These are phyloP conservation scores for Wickerhamomyces queroliae DNA, from an alignment of 805 yeast genomes.

Conservation along the genomic window DNA sequence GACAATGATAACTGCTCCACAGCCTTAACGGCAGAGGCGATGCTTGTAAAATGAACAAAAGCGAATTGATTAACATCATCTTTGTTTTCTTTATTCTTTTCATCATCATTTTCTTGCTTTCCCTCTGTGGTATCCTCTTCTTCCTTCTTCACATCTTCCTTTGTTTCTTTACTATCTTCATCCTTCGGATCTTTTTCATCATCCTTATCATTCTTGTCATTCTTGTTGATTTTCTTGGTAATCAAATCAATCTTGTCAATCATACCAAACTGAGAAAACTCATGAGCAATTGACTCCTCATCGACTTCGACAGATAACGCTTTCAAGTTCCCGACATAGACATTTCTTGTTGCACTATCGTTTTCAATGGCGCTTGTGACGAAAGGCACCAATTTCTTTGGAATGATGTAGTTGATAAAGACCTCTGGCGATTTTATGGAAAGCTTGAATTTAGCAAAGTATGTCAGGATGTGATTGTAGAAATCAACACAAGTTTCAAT, in stretches of 20 bases:
- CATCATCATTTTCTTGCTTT: slow-evolving; percentile 50
- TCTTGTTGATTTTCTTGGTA: slow-evolving; percentile 28
- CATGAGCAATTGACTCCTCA: slow-evolving; percentile 37
- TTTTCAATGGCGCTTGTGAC: slow-evolving; percentile 47
- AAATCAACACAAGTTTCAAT: slow-evolving; percentile 29
- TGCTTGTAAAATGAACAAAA: slow-evolving; percentile 82
- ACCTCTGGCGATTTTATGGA: slow-evolving; percentile 33
- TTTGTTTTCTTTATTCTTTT: not conserved
- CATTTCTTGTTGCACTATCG: slow-evolving; percentile 92
- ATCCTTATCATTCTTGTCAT: not conserved
- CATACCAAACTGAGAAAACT: slow-evolving; percentile 51
- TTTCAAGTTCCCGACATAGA: slow-evolving; percentile 73
- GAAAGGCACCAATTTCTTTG: slow-evolving; percentile 22
- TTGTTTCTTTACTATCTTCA: slow-evolving; percentile 56
- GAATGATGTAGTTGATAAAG: slow-evolving; percentile 26
- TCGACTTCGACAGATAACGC: slow-evolving; percentile 34
- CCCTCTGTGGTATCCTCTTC: slow-evolving; percentile 29
- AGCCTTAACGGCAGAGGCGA: slow-evolving; percentile 77
- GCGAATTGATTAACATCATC: slow-evolving; percentile 59
- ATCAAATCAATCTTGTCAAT: slow-evolving; percentile 60
- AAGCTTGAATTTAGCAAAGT: slow-evolving; percentile 29
- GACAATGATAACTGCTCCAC: slow-evolving; percentile 70
- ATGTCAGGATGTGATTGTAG: slow-evolving; percentile 30
- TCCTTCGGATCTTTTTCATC: slow-evolving; percentile 52
- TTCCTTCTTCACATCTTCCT: slow-evolving; percentile 39